Percentiles rank a stretch among this genome's conserved stretches.
Evolutionary conservation across 345 rosid species (phyloP).

Genomic region (Gossypioides kirkii): DNA sequence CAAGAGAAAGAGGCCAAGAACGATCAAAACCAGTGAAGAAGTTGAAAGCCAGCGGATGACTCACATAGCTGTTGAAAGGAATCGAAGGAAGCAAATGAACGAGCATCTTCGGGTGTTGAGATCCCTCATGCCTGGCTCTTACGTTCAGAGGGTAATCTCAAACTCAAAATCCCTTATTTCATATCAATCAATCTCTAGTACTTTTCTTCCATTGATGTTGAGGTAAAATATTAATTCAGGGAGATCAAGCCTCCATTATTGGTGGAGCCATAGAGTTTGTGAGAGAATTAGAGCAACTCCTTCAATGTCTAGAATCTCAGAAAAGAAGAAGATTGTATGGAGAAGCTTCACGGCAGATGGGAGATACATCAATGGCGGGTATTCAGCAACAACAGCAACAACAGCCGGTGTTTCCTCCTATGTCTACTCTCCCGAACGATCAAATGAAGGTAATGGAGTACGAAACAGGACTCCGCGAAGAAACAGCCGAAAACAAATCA

Average conservation of each 20-base stretch:
- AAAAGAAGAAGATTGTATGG: conserved; percentile 63
- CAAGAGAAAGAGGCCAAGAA: conserved; percentile 77
- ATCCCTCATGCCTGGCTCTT: conserved; percentile 95
- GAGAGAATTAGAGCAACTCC: conserved; percentile 86
- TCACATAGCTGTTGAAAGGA: conserved; percentile 89
- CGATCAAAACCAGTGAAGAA: conserved; percentile 75
- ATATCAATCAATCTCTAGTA: too few relatives aligned
- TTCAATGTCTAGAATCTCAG: conserved; percentile 87
- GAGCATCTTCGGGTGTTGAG: conserved; percentile 87
- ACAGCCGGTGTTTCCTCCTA: conserved; percentile 27
- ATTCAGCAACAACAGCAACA: conserved; percentile 30
- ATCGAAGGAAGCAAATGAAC: conserved; percentile 92
- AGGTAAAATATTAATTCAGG: conserved; percentile 30
- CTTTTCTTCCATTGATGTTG: not conserved
- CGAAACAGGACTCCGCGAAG: conserved; percentile 50
- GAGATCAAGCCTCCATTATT: conserved; percentile 96
- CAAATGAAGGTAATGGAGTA: conserved; percentile 38
- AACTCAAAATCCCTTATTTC: not conserved
- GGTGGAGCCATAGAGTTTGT: conserved; percentile 97
- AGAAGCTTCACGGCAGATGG: conserved; percentile 37
- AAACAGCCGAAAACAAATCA: conserved; percentile 82
- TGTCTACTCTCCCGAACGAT: conserved; percentile 27
- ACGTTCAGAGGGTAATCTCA: conserved; percentile 70
- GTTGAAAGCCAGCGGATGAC: conserved; percentile 93
- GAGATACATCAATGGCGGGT: conserved; percentile 27